Percentiles rank a stretch among this genome's conserved stretches.
Evolutionary conservation across 495 filamentous ascomycete genomes (phyloP).

Genomic region (Aspergillus carlsbadensis): DNA sequence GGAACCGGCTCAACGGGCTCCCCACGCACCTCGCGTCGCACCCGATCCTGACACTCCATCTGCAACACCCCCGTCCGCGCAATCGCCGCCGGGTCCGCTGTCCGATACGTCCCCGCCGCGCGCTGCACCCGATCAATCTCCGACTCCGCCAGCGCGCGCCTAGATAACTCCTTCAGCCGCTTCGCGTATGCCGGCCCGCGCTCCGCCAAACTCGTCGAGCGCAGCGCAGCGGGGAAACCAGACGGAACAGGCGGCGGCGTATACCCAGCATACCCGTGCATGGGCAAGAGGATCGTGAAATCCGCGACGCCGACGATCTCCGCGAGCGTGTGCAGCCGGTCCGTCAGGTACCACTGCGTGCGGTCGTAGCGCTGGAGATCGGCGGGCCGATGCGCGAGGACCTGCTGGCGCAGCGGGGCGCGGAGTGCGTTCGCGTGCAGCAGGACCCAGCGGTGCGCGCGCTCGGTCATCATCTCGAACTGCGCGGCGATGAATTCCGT

Average conservation of each 20-base stretch:
- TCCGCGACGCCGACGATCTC: slow-evolving; percentile 23
- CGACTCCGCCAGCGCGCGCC: background rate
- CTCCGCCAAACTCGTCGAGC: background rate
- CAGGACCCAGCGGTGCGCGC: slow-evolving; percentile 31
- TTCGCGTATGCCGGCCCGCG: slow-evolving; percentile 13
- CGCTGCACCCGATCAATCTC: background rate
- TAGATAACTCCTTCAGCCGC: slow-evolving; percentile 7
- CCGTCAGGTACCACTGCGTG: slow-evolving; percentile 21
- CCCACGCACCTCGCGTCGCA: slow-evolving; percentile 19
- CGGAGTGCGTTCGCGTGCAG: slow-evolving; percentile 23
- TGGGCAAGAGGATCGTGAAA: slow-evolving; percentile 24
- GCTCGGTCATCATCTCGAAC: slow-evolving; percentile 26
- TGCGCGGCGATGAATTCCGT: slow-evolving; percentile 24
- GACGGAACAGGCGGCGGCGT: background rate
- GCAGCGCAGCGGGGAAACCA: background rate
- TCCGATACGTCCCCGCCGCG: background rate
- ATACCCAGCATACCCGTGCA: slow-evolving; percentile 27
- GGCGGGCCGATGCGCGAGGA: background rate
- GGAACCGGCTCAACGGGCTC: slow-evolving; percentile 20
- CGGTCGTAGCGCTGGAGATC: slow-evolving; percentile 8
- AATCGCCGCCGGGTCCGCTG: background rate
- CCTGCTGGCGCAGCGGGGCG: slow-evolving; percentile 13
- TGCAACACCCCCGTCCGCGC: slow-evolving; percentile 9
- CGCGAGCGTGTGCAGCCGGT: slow-evolving; percentile 24
- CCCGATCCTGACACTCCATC: slow-evolving; percentile 19